phyloP scores from a whole-genome alignment of 306 rosid genomes.

The Trichosanthes cucumerina region DNA sequence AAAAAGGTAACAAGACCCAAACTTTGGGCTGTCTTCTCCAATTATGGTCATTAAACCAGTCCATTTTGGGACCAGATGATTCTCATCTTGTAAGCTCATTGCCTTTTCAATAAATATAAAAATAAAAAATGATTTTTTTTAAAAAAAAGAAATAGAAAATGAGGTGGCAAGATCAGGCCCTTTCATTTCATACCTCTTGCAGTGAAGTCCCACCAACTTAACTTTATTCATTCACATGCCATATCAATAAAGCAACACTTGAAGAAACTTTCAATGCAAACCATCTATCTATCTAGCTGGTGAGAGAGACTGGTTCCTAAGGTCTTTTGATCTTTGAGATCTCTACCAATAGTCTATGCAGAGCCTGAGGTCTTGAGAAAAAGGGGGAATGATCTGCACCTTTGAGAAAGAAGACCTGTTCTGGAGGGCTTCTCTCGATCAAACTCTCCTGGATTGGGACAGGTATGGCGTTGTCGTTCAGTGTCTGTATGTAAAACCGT shows the following conservation, averaged over 20 bases:
- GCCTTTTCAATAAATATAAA: not conserved
- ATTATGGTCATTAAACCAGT: not conserved
- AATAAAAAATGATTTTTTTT: not conserved
- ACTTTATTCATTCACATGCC: conserved; percentile 10
- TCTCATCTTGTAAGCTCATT: conserved; percentile 4
- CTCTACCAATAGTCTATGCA: conserved; percentile 76
- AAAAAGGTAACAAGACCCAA: not conserved
- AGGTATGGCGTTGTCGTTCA: conserved; percentile 78
- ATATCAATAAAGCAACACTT: not conserved
- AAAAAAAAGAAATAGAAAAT: not conserved
- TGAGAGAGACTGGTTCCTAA: conserved; percentile 1
- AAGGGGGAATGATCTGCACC: conserved; percentile 90
- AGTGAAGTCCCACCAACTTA: conserved; percentile 1
- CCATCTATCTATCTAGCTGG: not conserved
- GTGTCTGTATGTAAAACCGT: conserved; percentile 72
- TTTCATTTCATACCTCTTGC: not conserved
- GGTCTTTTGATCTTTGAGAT: conserved; percentile 31
- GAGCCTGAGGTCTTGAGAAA: conserved; percentile 92
- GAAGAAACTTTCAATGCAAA: not conserved
- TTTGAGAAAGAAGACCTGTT: conserved; percentile 55
- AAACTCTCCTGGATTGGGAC: conserved; percentile 50
- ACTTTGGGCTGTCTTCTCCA: not conserved
- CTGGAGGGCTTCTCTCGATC: conserved; percentile 62
- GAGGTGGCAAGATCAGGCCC: conserved; percentile 8
- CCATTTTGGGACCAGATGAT: not conserved